phyloP scores from a whole-genome alignment of 2,329 filamentous ascomycete genomes.

The Fusarium tjaetaba region DNA sequence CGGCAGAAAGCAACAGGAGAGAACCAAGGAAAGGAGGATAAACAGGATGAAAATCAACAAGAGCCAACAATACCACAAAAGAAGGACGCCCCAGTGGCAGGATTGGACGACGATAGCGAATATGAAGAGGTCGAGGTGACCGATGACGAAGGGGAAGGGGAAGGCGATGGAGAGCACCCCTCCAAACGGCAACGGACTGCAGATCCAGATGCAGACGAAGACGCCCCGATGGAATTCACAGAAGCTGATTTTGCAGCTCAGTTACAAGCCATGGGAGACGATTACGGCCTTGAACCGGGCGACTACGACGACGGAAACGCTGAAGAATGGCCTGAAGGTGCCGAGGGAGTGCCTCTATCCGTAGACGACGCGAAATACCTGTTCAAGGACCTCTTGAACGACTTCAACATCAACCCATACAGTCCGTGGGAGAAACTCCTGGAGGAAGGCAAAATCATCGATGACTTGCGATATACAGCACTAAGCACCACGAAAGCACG shows the following conservation, averaged over 20 bases:
- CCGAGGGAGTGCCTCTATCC: constrained; percentile 75
- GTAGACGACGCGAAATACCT: constrained; percentile 79
- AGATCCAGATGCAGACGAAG: constrained; percentile 62
- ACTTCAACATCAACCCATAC: constrained; percentile 85
- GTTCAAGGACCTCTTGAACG: constrained; percentile 87
- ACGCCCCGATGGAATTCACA: constrained; percentile 78
- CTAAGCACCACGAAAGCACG: constrained; percentile 83
- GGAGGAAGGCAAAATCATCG: constrained; percentile 81
- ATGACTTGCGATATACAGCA: constrained; percentile 88
- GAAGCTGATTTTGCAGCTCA: constrained; percentile 96
- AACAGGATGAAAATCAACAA: constrained; percentile 10
- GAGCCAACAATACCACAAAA: not conserved
- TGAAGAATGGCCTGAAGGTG: constrained; percentile 74
- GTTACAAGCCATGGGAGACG: constrained; percentile 85
- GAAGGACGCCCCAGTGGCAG: not conserved
- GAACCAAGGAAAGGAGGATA: constrained; percentile 38
- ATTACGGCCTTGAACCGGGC: constrained; percentile 81
- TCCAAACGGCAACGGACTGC: constrained; percentile 75
- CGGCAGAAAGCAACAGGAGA: constrained; percentile 61
- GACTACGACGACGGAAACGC: constrained; percentile 76
- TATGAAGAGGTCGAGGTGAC: constrained; percentile 55
- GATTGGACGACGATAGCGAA: constrained; percentile 66
- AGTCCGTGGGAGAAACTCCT: constrained; percentile 91
- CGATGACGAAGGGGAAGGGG: constrained; percentile 64
- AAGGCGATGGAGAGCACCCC: constrained; percentile 50